A percentile compares a stretch with the other conserved stretches of the same genome.
Evolutionary conservation across 106 monocot species (phyloP).

Genomic region (Apostasia shenzhenica): DNA sequence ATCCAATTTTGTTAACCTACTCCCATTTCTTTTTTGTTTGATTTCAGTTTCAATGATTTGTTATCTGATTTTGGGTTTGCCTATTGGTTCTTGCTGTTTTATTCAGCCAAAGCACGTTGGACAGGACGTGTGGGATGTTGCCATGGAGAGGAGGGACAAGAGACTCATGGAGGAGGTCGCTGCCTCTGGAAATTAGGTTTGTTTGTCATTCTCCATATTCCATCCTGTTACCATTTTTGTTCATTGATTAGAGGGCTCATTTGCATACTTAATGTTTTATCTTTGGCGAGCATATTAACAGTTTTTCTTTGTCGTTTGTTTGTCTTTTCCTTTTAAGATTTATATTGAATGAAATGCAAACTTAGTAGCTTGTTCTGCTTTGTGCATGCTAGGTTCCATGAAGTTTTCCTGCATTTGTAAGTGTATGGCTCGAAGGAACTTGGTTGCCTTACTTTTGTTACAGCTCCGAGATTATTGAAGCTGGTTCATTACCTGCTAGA

Average conservation of each 20-base stretch:
- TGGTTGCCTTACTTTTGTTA: too few species aligned
- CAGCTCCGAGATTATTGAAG: too few species aligned
- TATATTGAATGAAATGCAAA: too few species aligned
- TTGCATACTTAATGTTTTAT: neutral
- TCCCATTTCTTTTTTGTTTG: neutral
- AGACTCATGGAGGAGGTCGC: slow-evolving; percentile 44
- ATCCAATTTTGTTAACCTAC: neutral
- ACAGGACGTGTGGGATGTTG: slow-evolving; percentile 87
- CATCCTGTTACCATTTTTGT: neutral
- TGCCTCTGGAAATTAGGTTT: slow-evolving; percentile 38
- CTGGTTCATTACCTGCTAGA: too few species aligned
- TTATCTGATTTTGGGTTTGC: neutral
- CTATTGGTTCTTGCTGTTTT: neutral
- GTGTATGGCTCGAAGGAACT: too few species aligned
- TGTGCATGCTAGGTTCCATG: too few species aligned
- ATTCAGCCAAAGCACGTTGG: slow-evolving; percentile 94
- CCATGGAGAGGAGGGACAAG: slow-evolving; percentile 96
- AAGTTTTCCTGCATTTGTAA: too few species aligned
- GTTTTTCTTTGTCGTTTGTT: too few species aligned
- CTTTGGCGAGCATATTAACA: neutral
- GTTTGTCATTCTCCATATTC: neutral
- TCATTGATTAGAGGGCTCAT: neutral
- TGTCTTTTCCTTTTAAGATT: too few species aligned
- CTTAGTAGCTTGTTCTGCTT: too few species aligned
- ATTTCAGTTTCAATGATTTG: neutral